Percentiles rank a stretch among this genome's conserved stretches.
These are phyloP conservation scores for Irpex lacteus DNA, from an alignment of 1,284 basidiomycete genomes.

Conservation along the genomic window DNA sequence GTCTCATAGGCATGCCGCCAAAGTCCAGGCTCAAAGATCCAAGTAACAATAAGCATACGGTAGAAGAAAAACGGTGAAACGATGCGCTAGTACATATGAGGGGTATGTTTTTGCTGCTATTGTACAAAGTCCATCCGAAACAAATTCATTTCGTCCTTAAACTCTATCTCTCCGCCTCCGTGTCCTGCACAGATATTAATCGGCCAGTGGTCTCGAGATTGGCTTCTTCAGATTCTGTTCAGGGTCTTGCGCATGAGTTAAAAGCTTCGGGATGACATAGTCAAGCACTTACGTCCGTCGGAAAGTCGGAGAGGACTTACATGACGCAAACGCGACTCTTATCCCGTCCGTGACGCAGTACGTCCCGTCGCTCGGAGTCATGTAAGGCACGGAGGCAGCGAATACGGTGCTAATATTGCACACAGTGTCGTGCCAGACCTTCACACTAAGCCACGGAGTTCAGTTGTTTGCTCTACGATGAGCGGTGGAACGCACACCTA, in stretches of 20 bases:
- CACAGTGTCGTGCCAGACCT: conserved; percentile 39
- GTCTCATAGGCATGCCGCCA: conserved; percentile 28
- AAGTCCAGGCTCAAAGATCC: conserved; percentile 32
- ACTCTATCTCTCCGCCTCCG: background rate
- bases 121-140: background rate
- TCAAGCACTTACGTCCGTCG: conserved; percentile 4
- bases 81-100: conserved; percentile 4
- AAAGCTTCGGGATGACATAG: background rate
- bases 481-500: conserved; percentile 13
- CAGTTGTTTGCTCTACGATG: background rate
- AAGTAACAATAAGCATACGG: conserved; percentile 7
- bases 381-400: conserved; percentile 13
- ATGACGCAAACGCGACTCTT: conserved; percentile 8
- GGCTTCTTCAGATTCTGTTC: background rate
- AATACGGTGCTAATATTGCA: conserved; percentile 37
- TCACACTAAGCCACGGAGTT: conserved; percentile 30
- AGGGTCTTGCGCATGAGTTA: background rate
- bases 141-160: background rate
- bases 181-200: background rate
- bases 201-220: background rate
- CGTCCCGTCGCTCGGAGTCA: background rate
- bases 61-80: background rate
- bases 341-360: conserved; percentile 13
- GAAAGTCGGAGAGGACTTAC: background rate
- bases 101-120: background rate